Percentiles rank a stretch among this genome's conserved stretches.
These are phyloP conservation scores for Penicillium paneum DNA, from an alignment of 2,329 filamentous ascomycete genomes.

Conservation along the genomic window DNA sequence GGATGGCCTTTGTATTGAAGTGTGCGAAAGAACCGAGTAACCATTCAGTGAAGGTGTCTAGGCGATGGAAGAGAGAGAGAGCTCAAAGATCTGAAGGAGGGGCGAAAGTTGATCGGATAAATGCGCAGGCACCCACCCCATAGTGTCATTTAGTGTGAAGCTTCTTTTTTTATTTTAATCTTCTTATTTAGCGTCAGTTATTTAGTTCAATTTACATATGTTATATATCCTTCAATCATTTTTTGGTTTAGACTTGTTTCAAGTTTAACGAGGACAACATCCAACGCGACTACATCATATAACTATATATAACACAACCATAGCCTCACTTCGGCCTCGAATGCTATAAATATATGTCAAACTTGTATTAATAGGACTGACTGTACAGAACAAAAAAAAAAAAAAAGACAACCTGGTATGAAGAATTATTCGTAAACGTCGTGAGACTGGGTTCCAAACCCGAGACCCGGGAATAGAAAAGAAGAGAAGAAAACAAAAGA, in stretches of 20 bases:
- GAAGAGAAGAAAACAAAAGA: neutral
- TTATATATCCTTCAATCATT: neutral
- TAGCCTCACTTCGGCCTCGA: neutral
- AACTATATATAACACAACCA: neutral
- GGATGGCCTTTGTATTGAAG: conserved; percentile 18
- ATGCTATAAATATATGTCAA: neutral
- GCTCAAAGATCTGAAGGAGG: conserved; percentile 17
- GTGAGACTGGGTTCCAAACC: conserved; percentile 19
- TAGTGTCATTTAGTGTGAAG: neutral
- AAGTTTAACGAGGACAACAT: neutral
- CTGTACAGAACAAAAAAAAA: neutral
- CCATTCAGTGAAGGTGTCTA: conserved; percentile 21
- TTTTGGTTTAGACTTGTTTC: neutral
- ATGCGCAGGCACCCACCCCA: conserved; percentile 6
- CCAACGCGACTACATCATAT: neutral
- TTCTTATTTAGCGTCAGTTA: neutral
- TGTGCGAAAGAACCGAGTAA: conserved; percentile 10
- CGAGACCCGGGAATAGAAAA: neutral
- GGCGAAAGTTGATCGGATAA: conserved; percentile 13
- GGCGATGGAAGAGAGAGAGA: conserved; percentile 2
- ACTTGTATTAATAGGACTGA: conserved; percentile 1
- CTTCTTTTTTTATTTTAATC: neutral
- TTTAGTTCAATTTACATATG: neutral
- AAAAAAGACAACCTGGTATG: conserved; percentile 1
- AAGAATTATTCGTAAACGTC: conserved; percentile 17